These are phyloP conservation scores for Psidium friedrichsthalianum DNA, from an alignment of 345 rosid genomes.

Conservation along the genomic window DNA sequence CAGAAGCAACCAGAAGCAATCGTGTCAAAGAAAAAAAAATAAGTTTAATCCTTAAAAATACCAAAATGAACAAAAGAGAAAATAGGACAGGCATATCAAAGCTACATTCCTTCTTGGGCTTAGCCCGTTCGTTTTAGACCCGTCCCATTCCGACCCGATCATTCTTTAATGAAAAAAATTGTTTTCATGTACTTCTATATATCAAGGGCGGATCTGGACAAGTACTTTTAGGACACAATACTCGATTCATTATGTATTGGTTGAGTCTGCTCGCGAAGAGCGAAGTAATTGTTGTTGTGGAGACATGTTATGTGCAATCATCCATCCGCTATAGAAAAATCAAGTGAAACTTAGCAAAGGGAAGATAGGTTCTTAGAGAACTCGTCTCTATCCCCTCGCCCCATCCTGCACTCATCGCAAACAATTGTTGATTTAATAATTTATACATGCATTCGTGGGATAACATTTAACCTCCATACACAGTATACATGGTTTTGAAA, in stretches of 20 bases:
- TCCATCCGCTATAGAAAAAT: not conserved
- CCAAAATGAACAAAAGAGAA: not conserved
- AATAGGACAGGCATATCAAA: fast-evolving
- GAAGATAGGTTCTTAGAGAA: not conserved
- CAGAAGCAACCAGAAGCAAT: too few relatives aligned
- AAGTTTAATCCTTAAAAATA: too few relatives aligned
- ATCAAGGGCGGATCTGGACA: not conserved
- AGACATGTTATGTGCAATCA: not conserved
- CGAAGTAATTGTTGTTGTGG: not conserved
- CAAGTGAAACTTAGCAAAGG: not conserved
- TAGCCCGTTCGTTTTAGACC: not conserved
- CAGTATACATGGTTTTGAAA: not conserved
- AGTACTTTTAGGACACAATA: not conserved
- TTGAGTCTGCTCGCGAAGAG: not conserved
- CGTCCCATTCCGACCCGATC: not conserved
- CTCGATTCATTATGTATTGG: not conserved
- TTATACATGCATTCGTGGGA: not conserved
- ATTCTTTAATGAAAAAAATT: not conserved
- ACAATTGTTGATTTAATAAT: not conserved
- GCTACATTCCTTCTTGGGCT: not conserved
- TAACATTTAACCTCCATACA: not conserved
- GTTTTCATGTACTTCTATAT: not conserved
- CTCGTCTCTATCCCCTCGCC: not conserved
- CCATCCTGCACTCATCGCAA: not conserved
- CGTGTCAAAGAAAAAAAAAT: too few relatives aligned